These are phyloP conservation scores for Sphagnum magellanicum DNA, from an alignment of 228 moss, liverwort and hornwort genomes.

Conservation along the genomic window DNA sequence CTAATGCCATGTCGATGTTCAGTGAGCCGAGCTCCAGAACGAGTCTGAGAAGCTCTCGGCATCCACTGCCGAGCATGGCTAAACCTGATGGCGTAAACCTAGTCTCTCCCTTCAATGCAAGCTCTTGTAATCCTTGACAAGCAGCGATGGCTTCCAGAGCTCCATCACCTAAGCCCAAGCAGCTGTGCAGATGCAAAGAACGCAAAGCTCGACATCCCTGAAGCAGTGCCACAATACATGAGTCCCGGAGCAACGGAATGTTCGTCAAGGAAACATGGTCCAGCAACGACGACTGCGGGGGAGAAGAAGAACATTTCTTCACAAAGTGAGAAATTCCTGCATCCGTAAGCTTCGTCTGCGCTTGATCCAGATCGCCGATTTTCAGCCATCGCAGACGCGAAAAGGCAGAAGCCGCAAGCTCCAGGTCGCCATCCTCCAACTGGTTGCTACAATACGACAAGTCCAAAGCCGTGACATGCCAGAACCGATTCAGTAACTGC, in stretches of 20 bases:
- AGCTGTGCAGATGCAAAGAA: slow-evolving; percentile 20
- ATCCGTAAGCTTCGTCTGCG: slow-evolving; percentile 20
- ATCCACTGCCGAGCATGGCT: slow-evolving; percentile 18
- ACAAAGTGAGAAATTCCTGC: slow-evolving; percentile 21
- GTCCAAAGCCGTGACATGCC: slow-evolving; percentile 29
- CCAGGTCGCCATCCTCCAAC: slow-evolving; percentile 28
- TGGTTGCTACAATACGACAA: slow-evolving; percentile 28
- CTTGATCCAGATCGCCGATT: slow-evolving; percentile 14
- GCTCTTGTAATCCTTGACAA: slow-evolving; percentile 15
- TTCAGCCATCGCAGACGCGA: slow-evolving; percentile 18
- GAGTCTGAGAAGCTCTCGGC: slow-evolving; percentile 14
- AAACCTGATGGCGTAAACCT: slow-evolving; percentile 27
- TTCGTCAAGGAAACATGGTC: slow-evolving; percentile 20
- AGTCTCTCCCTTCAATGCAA: slow-evolving; percentile 27
- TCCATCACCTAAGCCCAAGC: slow-evolving; percentile 20
- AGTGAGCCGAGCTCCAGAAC: slow-evolving; percentile 19
- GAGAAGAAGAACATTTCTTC: slow-evolving; percentile 7
- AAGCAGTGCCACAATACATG: slow-evolving; percentile 15
- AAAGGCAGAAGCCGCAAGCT: slow-evolving; percentile 24
- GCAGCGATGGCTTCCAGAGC: slow-evolving; percentile 26
- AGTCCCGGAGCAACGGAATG: slow-evolving; percentile 18
- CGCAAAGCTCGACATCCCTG: slow-evolving; percentile 17
- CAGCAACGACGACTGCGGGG: slow-evolving; percentile 1
- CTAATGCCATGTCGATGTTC: slow-evolving; percentile 28
- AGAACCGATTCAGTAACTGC: slow-evolving; percentile 22